Percentiles rank a stretch among this genome's conserved stretches.
Evolutionary conservation across 2,329 filamentous ascomycete species (phyloP).

Genomic region (Grosmannia serpens): DNA sequence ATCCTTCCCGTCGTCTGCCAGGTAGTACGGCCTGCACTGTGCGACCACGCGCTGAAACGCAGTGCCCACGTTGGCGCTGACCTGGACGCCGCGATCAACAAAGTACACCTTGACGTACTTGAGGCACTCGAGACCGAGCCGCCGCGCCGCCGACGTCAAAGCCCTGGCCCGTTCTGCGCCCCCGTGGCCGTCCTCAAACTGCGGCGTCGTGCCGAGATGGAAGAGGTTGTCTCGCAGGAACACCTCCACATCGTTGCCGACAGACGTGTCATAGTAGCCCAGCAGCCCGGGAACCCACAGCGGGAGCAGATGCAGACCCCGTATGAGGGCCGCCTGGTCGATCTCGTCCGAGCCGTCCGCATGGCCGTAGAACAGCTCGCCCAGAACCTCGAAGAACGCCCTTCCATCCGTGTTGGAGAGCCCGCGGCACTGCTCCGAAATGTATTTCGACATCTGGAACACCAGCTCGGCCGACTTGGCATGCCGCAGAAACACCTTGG

Average conservation of each 20-base stretch:
- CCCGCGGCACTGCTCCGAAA: conserved; percentile 29
- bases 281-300: conserved; percentile 42
- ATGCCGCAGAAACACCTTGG: conserved; percentile 35
- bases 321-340: background rate
- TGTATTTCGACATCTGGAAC: conserved; percentile 28
- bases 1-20: conserved; percentile 9
- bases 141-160: conserved; percentile 23
- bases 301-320: conserved; percentile 22
- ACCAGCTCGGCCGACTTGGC: conserved; percentile 24
- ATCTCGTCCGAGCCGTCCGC: background rate
- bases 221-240: conserved; percentile 36
- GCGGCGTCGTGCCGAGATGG: conserved; percentile 18
- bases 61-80: conserved; percentile 30
- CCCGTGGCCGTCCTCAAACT: conserved; percentile 19
- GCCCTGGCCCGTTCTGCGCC: conserved; percentile 19
- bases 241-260: conserved; percentile 29
- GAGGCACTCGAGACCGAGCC: conserved; percentile 33
- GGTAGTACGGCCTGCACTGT: conserved; percentile 29
- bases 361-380: conserved; percentile 19
- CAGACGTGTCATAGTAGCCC: conserved; percentile 30
- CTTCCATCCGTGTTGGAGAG: conserved; percentile 37
- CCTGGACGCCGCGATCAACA: conserved; percentile 27
- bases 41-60: conserved; percentile 30
- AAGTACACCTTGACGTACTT: conserved; percentile 34
- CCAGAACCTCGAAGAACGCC: conserved; percentile 35